A percentile compares a stretch with the other conserved stretches of the same genome.
phyloP scores from a whole-genome alignment of 345 rosid genomes.

The Adansonia digitata region DNA sequence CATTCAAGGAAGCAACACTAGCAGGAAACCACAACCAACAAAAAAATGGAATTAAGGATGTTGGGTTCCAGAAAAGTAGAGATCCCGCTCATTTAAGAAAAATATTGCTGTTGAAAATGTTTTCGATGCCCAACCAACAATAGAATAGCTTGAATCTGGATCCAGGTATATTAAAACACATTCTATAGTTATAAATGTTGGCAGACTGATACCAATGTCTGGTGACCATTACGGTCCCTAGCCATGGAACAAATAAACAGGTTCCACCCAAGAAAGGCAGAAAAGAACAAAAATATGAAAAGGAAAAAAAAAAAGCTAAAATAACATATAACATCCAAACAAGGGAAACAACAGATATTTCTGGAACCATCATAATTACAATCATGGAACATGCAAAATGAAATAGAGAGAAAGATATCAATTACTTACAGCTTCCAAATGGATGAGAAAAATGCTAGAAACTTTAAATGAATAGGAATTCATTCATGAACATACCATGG shows the following conservation, averaged over 20 bases:
- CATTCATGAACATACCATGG: slow-evolving; percentile 32
- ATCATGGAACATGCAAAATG: background rate
- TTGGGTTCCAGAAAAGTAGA: slow-evolving; percentile 12
- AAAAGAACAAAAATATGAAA: background rate
- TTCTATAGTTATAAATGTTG: slow-evolving; percentile 96
- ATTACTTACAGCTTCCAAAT: background rate
- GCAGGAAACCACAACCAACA: slow-evolving; percentile 12
- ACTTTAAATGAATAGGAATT: background rate
- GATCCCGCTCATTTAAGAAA: slow-evolving; percentile 92
- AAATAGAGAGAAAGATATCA: background rate
- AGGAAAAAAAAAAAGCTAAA: background rate
- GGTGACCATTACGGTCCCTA: slow-evolving; percentile 31
- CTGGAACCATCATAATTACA: background rate
- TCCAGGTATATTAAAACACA: slow-evolving; percentile 91
- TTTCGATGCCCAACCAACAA: slow-evolving; percentile 76
- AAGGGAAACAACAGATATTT: background rate
- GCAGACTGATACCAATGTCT: slow-evolving; percentile 70
- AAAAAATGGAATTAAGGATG: background rate
- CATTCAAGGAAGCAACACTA: background rate
- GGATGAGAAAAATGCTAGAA: background rate
- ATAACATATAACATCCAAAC: background rate
- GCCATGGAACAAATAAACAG: background rate
- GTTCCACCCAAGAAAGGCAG: background rate
- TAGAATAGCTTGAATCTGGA: slow-evolving; percentile 71
- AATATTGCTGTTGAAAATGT: slow-evolving; percentile 71